These are phyloP conservation scores for Ustilago loliicola DNA, from an alignment of 1,284 basidiomycete genomes.

Conservation along the genomic window DNA sequence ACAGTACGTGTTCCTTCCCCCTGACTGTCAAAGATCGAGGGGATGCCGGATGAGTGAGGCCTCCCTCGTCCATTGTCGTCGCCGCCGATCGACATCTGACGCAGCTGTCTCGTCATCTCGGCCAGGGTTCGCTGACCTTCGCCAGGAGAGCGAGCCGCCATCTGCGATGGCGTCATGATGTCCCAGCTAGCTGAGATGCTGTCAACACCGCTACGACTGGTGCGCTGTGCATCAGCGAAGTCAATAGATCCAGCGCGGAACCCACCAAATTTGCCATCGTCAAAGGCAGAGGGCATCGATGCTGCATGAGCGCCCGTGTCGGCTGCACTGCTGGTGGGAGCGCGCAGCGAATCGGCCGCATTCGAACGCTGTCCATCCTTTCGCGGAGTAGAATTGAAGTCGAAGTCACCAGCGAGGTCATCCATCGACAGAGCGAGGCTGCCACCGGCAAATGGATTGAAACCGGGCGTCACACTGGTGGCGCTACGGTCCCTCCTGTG, in stretches of 20 bases:
- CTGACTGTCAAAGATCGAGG: conserved; percentile 34
- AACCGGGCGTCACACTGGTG: conserved; percentile 34
- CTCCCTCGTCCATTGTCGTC: conserved; percentile 10
- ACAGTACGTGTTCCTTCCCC: conserved; percentile 46
- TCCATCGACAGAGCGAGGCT: conserved; percentile 58
- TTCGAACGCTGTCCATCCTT: neutral
- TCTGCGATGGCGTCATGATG: conserved; percentile 36
- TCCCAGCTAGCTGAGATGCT: conserved; percentile 55
- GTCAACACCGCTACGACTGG: conserved; percentile 26
- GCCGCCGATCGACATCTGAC: conserved; percentile 47
- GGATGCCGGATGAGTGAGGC: conserved; percentile 3
- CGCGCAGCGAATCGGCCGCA: conserved; percentile 23
- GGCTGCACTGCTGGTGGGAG: conserved; percentile 29
- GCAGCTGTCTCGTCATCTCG: conserved; percentile 43
- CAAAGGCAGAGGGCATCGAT: conserved; percentile 55
- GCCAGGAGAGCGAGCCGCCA: conserved; percentile 26
- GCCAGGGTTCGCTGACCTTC: conserved; percentile 39
- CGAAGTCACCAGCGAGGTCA: conserved; percentile 53
- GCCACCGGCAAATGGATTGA: conserved; percentile 49
- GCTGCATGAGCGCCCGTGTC: conserved; percentile 43
- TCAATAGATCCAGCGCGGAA: conserved; percentile 25
- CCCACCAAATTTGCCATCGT: conserved; percentile 24
- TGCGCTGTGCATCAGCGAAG: conserved; percentile 16
- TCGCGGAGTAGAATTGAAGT: conserved; percentile 27
- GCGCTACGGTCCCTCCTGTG: conserved; percentile 39